A percentile compares a stretch with the other conserved stretches of the same genome.
Evolutionary conservation across 2,329 filamentous ascomycete genomes (phyloP).

Genomic region (Venturia asperata): DNA sequence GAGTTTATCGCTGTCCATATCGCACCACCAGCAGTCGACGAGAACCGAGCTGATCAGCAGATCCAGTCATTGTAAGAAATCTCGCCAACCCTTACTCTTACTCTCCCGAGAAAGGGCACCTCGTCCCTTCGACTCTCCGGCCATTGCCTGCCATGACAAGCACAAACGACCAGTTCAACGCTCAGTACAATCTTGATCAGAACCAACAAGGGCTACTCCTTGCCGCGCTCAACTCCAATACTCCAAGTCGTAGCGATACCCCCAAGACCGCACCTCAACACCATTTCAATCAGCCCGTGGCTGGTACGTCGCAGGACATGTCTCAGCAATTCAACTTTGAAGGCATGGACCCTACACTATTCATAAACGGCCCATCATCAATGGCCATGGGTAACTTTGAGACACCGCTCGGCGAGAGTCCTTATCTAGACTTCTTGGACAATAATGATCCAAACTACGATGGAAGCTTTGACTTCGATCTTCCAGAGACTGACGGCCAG

Average conservation of each 20-base stretch:
- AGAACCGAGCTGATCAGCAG: neutral
- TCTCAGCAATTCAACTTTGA: constrained; percentile 29
- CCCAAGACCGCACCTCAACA: constrained; percentile 25
- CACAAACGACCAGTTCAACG: constrained; percentile 26
- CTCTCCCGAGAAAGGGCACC: neutral
- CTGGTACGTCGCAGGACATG: constrained; percentile 13
- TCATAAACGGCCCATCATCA: constrained; percentile 13
- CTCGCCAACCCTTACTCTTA: neutral
- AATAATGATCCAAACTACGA: constrained; percentile 26
- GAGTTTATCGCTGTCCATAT: neutral
- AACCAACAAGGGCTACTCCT: constrained; percentile 43
- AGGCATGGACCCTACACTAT: constrained; percentile 29
- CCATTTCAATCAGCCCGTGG: neutral
- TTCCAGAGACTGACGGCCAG: constrained; percentile 49
- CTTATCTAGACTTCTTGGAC: constrained; percentile 77
- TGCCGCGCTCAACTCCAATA: constrained; percentile 42
- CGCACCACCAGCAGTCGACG: neutral
- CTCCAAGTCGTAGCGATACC: constrained; percentile 26
- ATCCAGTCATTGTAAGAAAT: neutral
- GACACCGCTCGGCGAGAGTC: constrained; percentile 59
- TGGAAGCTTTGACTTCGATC: constrained; percentile 61
- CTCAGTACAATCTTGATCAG: constrained; percentile 39
- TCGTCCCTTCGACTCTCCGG: neutral
- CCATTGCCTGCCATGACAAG: constrained; percentile 15
- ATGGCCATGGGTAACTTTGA: constrained; percentile 37